Evolutionary conservation across 2,329 filamentous ascomycete species (phyloP), one percentile per base, ranked within the genome.

Genomic region (Fusarium illudens): DNA sequence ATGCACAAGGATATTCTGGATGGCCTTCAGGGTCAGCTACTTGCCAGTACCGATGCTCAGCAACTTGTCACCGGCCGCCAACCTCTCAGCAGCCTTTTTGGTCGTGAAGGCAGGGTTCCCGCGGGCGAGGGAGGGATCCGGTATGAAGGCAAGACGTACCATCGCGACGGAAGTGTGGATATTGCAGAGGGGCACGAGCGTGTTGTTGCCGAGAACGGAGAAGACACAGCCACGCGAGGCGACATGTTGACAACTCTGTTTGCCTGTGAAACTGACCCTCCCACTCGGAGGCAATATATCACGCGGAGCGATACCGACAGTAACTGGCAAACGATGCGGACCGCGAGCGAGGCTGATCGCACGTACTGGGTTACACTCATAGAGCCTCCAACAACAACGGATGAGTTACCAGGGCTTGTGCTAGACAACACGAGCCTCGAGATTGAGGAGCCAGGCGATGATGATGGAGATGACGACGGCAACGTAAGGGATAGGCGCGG

Each of bases 1-100:
- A 90, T 97, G 79, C 94, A 96, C 63, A 88, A 89, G 62, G 95
- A 98, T 68, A 92, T 94, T 63, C 84, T 95, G 6, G 89, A 92
- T 59, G 89, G 89, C 2, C 84, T 94, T 65, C 91, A 94, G 72
- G 92, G 94, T 65, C 91, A 94, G 74, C 86, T 91, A 56, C 88
- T 92, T 77, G 87, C 92, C 34, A 92, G 91, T 63, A 89, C 88
- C 19, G 90, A 94, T 70, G 89, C 92, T 11, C 89, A 92, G 61
- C 91, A 95, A 71, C 86, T 96, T 7, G 87, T 96, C 12, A 86
- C 89, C 13, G 89, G 90, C 54, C 87, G 91, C 39, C 91, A 93
- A 71, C 92, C 92, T 0, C 84, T 95, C 46, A 94, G 92, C 75
- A 88, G 88, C 68, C 79, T 88, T 50, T 94, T 94, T 65, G 92